Percentiles rank a stretch among this genome's conserved stretches.
Evolutionary conservation across 495 filamentous ascomycete species (phyloP).

Genomic region (Penicillium coprophilum): DNA sequence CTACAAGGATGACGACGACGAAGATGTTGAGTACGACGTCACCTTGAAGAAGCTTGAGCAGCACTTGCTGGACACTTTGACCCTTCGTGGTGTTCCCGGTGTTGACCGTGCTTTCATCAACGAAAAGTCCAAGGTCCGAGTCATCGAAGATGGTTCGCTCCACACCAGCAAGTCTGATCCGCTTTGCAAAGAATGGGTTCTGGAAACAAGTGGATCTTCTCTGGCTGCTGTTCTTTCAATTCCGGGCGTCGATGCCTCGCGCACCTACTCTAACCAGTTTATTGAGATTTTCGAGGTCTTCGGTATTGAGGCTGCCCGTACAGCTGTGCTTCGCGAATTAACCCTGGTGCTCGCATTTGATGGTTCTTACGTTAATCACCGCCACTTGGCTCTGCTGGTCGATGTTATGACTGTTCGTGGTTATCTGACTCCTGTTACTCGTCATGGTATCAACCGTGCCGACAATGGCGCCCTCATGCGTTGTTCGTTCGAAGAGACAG

Average conservation of each 20-base stretch:
- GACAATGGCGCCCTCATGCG: conserved; percentile 98
- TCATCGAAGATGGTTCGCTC: conserved; percentile 65
- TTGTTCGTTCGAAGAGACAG: conserved; percentile 99
- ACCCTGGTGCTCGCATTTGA: conserved; percentile 91
- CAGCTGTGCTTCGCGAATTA: conserved; percentile 82
- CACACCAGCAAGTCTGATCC: conserved; percentile 66
- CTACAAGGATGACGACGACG: conserved; percentile 73
- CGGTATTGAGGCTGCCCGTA: conserved; percentile 91
- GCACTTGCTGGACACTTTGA: conserved; percentile 86
- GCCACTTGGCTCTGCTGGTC: conserved; percentile 91
- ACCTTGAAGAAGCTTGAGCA: conserved; percentile 87
- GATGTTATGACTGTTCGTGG: conserved; percentile 98
- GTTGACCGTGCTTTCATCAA: conserved; percentile 92
- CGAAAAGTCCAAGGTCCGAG: conserved; percentile 64
- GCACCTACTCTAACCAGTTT: conserved; percentile 93
- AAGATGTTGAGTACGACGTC: conserved; percentile 80
- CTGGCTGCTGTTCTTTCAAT: conserved; percentile 79
- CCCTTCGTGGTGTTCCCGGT: conserved; percentile 83
- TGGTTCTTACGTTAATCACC: conserved; percentile 98
- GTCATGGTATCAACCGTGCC: conserved; percentile 96
- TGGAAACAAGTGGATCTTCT: conserved; percentile 88
- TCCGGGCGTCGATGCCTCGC: conserved; percentile 83
- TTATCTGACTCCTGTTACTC: conserved; percentile 89
- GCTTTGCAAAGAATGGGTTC: conserved; percentile 84
- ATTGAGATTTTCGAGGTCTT: conserved; percentile 90